A percentile compares a stretch with the other conserved stretches of the same genome.
Conservation (phyloP, 768 basidiomycete genomes). For the Rhodotorula paludigena region DNA sequence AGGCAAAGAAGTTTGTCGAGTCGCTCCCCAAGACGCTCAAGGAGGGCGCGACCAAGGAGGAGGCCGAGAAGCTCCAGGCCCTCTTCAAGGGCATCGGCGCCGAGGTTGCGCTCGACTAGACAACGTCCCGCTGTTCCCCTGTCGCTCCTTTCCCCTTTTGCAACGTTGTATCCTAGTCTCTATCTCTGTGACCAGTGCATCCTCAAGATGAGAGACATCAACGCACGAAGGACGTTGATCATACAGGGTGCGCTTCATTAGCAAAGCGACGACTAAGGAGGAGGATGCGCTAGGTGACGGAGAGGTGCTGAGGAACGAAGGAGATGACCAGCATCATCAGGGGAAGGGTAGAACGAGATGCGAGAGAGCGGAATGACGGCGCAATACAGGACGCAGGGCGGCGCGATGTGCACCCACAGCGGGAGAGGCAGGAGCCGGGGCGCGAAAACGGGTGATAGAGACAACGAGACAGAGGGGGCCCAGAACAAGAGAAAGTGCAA, state of each 20-base stretch:
- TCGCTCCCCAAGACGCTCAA: conserved; percentile 86
- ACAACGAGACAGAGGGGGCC: background rate
- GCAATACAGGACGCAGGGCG: background rate
- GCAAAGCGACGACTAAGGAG: background rate
- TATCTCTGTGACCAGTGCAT: too few species aligned
- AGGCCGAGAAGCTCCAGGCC: conserved; percentile 91
- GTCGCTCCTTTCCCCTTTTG: background rate
- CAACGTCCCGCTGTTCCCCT: too few species aligned
- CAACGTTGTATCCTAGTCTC: background rate
- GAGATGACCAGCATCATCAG: too few species aligned
- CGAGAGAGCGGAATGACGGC: background rate
- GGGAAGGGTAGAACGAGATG: too few species aligned
- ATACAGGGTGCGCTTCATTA: too few species aligned
- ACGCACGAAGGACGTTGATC: too few species aligned
- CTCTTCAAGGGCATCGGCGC: conserved; percentile 86
- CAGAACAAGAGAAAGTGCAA: too few species aligned
- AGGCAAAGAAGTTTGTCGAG: conserved; percentile 99
- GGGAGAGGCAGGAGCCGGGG: background rate
- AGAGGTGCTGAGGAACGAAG: too few species aligned
- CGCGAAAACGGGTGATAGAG: background rate
- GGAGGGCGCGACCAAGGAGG: conserved; percentile 91
- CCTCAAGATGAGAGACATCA: too few species aligned
- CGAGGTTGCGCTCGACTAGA: conserved; percentile 73
- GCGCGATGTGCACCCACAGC: background rate
- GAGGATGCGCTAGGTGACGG: too few species aligned